Conservation (phyloP, 2,329 filamentous ascomycete genomes). For the Calonectria pauciramosa region DNA sequence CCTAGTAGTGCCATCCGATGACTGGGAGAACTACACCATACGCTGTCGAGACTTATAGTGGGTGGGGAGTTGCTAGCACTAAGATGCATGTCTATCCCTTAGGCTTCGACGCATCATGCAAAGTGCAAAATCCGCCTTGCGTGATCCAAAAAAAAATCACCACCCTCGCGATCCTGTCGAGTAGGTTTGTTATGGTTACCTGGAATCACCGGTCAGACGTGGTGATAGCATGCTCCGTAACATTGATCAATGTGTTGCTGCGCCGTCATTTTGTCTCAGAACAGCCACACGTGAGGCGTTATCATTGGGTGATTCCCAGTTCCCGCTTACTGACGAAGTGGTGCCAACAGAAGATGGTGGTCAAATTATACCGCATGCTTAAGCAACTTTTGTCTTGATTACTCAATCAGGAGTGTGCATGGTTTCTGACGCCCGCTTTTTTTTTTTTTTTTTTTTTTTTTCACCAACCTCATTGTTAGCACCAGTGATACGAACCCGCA, state of each 20-base stretch:
- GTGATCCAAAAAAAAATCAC: slow-evolving; percentile 9
- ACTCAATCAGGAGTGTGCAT: neutral
- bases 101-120: slow-evolving; percentile 19
- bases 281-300: slow-evolving; percentile 18
- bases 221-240: neutral
- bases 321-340: slow-evolving; percentile 24
- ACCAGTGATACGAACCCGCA: neutral
- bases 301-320: slow-evolving; percentile 12
- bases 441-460: neutral
- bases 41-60: neutral
- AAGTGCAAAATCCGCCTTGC: slow-evolving; percentile 10
- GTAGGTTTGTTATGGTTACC: neutral
- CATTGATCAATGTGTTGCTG: slow-evolving; percentile 15
- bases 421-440: neutral
- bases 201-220: slow-evolving; percentile 1
- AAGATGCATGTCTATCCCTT: slow-evolving; percentile 13
- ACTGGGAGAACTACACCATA: slow-evolving; percentile 8
- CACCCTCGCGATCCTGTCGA: neutral
- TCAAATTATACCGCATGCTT: neutral
- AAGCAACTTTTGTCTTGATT: neutral
- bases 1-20: neutral
- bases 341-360: slow-evolving; percentile 3
- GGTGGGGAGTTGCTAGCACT: slow-evolving; percentile 9
- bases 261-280: slow-evolving; percentile 25
- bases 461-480: neutral